Evolutionary conservation across 192 early-diverging fungal genomes (phyloP).

Genomic region (Jimgerdemannia flammicorona): DNA sequence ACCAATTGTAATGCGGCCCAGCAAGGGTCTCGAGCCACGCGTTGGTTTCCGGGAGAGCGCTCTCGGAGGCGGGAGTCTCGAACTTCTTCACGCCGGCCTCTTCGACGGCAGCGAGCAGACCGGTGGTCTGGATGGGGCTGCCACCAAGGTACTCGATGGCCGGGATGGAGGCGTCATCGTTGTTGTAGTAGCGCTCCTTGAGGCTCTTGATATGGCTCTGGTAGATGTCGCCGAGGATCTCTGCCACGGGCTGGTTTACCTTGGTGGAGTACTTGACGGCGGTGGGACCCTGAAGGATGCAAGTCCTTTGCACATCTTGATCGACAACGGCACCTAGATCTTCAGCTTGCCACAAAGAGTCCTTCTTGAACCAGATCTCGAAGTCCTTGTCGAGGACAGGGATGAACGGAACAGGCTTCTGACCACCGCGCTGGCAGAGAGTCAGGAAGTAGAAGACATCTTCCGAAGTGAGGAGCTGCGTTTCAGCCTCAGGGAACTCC

Average conservation of each 20-base stretch:
- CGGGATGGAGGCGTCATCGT: constrained; percentile 61
- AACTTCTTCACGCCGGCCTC: constrained; percentile 48
- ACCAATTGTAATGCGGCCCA: constrained; percentile 73
- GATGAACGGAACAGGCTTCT: constrained; percentile 90
- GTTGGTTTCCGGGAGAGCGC: constrained; percentile 47
- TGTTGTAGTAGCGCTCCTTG: constrained; percentile 66
- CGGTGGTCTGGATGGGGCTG: constrained; percentile 24
- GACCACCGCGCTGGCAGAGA: constrained; percentile 67
- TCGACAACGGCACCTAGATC: constrained; percentile 79
- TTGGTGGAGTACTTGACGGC: constrained; percentile 69
- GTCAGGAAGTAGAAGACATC: constrained; percentile 82
- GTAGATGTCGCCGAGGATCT: constrained; percentile 85
- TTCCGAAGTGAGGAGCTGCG: constrained; percentile 77
- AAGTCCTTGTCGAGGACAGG: constrained; percentile 85
- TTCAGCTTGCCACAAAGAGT: constrained; percentile 87
- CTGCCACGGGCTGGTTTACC: constrained; percentile 83
- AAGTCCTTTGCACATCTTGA: constrained; percentile 78
- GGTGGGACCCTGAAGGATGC: constrained; percentile 87
- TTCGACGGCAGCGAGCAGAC: constrained; percentile 38
- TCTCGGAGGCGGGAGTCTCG: constrained; percentile 49
- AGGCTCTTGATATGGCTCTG: constrained; percentile 71
- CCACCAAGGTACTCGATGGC: constrained; percentile 76
- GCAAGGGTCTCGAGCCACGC: constrained; percentile 74
- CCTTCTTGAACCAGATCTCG: constrained; percentile 87
- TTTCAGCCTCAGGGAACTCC: constrained; percentile 60